Base-by-base conservation (phyloP, 1,284 basidiomycete species). In the Laetiporus sulphureus region DNA sequence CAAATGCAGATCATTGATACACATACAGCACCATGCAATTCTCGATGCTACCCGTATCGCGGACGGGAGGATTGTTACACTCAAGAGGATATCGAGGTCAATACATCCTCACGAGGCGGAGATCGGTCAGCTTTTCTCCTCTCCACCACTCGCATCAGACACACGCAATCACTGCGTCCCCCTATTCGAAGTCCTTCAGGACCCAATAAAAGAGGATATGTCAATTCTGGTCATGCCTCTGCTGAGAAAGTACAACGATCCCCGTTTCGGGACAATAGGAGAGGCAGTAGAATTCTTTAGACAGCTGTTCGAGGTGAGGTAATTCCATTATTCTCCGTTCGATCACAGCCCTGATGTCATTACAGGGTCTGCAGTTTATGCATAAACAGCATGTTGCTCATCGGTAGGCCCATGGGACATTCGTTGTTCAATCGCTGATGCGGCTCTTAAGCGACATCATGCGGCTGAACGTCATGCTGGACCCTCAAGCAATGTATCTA, bases 381-480 rank as follows among this genome's bases (percentile, higher is more conserved):
- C 48, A 53, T 32, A 31, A 51, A 32, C 32, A 53, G 27, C 45
- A 37, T 32, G 39, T 51, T 24, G 46, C 53, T 11, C 51, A 53
- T 32, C 48, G 49, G 53, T 51, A n/a, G 29, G 44, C n/a, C n/a
- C 15, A 11, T 18, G 15, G 5, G 11, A 5, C 4, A 2, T 30
- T 7, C 4, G 18, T 15, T 4, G 16, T 5, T 25, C n/a, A 2
- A 5, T 15, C 19, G 32, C 27, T 15, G 6, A 20, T 11, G 19
- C 18, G 22, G 16, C 2, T 12, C n/a, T 25, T 8, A 25, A 74
- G 72, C 1, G 71, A 74, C 41, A 60, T 59, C 35, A 59, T 61
- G 38, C 15, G 30, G 3, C 32, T 49, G n/a, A 71, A 71, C 38
- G 56, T 69, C 31, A 65, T 70, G 65, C 56, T 69, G 46, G 66